phyloP scores from a whole-genome alignment of 345 rosid genomes.

The Eucalyptus rudis region DNA sequence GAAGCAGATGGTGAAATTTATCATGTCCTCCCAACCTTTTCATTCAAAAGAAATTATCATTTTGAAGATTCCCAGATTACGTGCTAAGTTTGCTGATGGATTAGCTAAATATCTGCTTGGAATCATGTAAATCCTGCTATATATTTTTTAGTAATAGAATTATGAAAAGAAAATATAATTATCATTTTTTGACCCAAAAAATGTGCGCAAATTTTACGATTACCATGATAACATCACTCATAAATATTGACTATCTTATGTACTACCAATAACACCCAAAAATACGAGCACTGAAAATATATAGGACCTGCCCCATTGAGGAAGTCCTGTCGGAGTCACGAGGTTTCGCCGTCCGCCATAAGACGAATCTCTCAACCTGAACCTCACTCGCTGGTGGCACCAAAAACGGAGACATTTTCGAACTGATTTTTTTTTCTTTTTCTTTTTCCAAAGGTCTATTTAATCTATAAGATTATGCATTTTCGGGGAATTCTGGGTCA shows the following conservation, averaged over 20 bases:
- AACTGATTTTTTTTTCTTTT: background rate
- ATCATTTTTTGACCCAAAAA: background rate
- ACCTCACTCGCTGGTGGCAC: slow-evolving; percentile 16
- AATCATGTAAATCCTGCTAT: background rate
- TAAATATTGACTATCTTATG: background rate
- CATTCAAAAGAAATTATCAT: background rate
- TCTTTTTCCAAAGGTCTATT: background rate
- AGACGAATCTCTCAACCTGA: slow-evolving; percentile 28
- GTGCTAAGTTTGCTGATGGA: background rate
- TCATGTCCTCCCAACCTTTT: background rate
- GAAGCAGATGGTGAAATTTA: background rate
- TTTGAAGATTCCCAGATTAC: background rate
- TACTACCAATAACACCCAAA: background rate
- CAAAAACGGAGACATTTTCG: background rate
- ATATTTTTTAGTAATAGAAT: background rate
- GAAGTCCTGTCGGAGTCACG: slow-evolving; percentile 45
- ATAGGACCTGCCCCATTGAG: slow-evolving; percentile 62
- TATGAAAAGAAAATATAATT: no score
- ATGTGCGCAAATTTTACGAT: background rate
- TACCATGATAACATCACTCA: background rate
- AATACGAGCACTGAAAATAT: background rate
- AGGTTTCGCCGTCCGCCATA: slow-evolving; percentile 39
- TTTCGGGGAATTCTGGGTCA: no score
- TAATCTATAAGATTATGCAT: background rate
- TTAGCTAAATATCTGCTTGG: background rate